Conservation (phyloP, 169 alveolate species). For the Miamiensis avidus region DNA sequence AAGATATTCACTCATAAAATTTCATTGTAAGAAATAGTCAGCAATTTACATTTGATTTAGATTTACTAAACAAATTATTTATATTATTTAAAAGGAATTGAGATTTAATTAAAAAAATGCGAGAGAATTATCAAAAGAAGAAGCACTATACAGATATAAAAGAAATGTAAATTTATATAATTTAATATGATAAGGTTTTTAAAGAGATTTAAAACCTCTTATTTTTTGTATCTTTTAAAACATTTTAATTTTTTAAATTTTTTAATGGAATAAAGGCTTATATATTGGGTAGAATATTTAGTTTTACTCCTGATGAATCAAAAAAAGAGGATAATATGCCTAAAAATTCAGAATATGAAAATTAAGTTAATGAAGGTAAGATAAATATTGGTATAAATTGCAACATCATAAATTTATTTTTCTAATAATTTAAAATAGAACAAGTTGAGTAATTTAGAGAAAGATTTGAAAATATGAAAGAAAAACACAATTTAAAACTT, state of each 20-base stretch:
- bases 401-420: background rate
- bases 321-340: background rate
- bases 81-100: no score
- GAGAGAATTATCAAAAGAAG: slow-evolving; percentile 12
- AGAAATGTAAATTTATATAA: slow-evolving; percentile 3
- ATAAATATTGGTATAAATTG: background rate
- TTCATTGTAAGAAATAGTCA: background rate
- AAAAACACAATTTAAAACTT: slow-evolving; percentile 1
- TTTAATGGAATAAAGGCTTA: background rate
- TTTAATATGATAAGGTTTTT: background rate
- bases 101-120: slow-evolving; percentile 12
- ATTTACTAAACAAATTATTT: no score
- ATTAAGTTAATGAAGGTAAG: slow-evolving; percentile 12
- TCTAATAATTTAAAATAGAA: background rate
- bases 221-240: no score
- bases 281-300: slow-evolving; percentile 14
- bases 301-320: slow-evolving; percentile 5
- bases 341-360: background rate
- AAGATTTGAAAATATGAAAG: slow-evolving; percentile 1
- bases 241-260: background rate
- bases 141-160: slow-evolving; percentile 19
- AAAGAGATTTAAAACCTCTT: background rate
- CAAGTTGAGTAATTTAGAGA: background rate
- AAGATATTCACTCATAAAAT: background rate
- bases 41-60: no score